Evolutionary conservation across 179 eudicot genomes (phyloP), one percentile per base, ranked within the genome.

Genomic region (Beta lomatogona): DNA sequence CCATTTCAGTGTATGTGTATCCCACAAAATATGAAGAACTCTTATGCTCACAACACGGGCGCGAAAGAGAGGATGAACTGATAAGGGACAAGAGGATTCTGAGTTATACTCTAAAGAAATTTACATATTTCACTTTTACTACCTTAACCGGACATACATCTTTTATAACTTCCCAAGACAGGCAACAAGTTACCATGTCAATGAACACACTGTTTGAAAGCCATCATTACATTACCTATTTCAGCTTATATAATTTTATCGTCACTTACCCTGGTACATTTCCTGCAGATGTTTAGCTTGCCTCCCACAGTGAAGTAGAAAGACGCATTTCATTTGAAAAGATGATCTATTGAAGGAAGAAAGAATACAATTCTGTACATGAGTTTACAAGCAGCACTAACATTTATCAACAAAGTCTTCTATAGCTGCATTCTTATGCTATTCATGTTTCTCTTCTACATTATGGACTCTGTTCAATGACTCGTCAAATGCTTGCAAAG

Each of bases 401-500:
- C 18, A 4, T 55, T 44, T 15, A 21, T 53, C 52, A 64, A 52
- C 64, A 58, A 6, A 44, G 11, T 10, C 19, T 19, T 72, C 45
- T 52, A 10, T 14, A 50, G 25, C 68, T 59, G 58, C 61, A 66
- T 16, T 52, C 19, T 14, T 3, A 21, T 36, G 48, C 77, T 82
- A 87, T 48, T 69, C 87, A 76, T 66, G 88, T 85, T 89, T 91
- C 75, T 82, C 88, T 88, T 89, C 92, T 45, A 83, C 86, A 82
- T 48, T 71, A 78, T 80, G 91, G 81, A 93, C 92, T 85, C 86
- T 90, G 65, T 75, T 83, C 75, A 91, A 59, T 7, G 91, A 88
- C 80, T 91, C 94, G 68, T 89, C 91, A 63, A 93, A 85, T 18
- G 91, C 89, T 79, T 86, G 84, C 85, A 87, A 76, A 9, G 93